A percentile compares a stretch with the other conserved stretches of the same genome.
Conservation (phyloP, 2,329 filamentous ascomycete genomes). For the Parascedosporium putredinis region DNA sequence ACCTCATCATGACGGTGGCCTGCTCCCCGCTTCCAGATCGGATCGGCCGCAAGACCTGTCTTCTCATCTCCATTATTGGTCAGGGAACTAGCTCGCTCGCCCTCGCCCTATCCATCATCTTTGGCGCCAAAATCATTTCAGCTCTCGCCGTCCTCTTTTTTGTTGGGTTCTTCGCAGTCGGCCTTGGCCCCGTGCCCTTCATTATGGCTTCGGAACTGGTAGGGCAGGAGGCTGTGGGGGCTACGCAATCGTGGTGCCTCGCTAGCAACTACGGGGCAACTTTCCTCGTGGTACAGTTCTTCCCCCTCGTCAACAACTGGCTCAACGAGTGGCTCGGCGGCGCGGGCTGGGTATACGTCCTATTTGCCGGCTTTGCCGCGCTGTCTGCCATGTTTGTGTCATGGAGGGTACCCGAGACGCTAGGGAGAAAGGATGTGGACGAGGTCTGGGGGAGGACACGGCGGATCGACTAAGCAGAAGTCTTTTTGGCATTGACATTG, state of each 20-base stretch:
- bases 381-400: constrained; percentile 62
- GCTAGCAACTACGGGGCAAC: constrained; percentile 84
- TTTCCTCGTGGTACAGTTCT: constrained; percentile 88
- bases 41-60: constrained; percentile 75
- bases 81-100: constrained; percentile 72
- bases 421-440: constrained; percentile 70
- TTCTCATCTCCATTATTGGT: constrained; percentile 71
- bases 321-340: constrained; percentile 55
- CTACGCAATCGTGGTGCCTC: constrained; percentile 79
- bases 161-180: constrained; percentile 81
- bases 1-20: constrained; percentile 69
- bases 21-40: constrained; percentile 81
- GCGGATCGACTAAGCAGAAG: constrained; percentile 33
- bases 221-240: constrained; percentile 78
- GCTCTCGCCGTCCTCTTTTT: constrained; percentile 75
- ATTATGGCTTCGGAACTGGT: constrained; percentile 89
- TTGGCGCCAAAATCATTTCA: constrained; percentile 62
- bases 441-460: constrained; percentile 78
- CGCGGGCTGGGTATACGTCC: constrained; percentile 76
- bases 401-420: constrained; percentile 74
- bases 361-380: constrained; percentile 70
- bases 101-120: constrained; percentile 71
- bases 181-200: constrained; percentile 88
- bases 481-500: neutral
- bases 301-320: constrained; percentile 72